These are phyloP conservation scores for Macrolepiota dolichaula DNA, from an alignment of 768 basidiomycete genomes.

Conservation along the genomic window DNA sequence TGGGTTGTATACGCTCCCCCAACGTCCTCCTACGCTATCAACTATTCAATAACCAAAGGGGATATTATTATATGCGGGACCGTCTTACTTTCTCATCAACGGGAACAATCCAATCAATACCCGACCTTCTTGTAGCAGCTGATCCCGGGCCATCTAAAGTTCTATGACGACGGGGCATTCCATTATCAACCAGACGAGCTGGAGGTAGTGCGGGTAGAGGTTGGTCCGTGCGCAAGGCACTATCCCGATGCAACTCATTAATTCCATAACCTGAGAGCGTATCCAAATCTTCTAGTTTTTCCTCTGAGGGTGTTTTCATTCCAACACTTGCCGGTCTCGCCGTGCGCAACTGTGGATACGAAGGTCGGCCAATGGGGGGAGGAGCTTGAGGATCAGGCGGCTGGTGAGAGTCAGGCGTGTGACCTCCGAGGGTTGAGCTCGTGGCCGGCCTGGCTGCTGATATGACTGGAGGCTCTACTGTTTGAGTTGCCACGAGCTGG, in stretches of 20 bases:
- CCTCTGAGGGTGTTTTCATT: background rate
- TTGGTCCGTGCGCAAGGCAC: constrained; percentile 6
- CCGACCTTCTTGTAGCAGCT: constrained; percentile 20
- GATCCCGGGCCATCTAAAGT: constrained; percentile 16
- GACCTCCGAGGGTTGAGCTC: background rate
- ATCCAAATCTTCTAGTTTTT: constrained; percentile 10
- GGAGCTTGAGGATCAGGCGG: background rate
- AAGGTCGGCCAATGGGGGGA: background rate
- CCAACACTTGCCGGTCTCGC: background rate
- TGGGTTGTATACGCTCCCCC: constrained; percentile 52
- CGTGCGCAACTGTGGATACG: background rate
- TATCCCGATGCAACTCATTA: constrained; percentile 8
- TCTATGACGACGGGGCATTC: constrained; percentile 9
- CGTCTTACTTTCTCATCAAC: constrained; percentile 25
- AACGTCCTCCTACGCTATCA: constrained; percentile 32
- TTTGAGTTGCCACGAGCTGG: background rate
- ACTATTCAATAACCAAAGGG: background rate
- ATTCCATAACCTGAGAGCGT: constrained; percentile 6
- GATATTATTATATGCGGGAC: background rate
- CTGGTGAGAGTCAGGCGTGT: background rate
- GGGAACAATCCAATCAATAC: constrained; percentile 38
- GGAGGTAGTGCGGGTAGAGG: constrained; percentile 11
- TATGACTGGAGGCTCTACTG: background rate
- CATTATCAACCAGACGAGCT: constrained; percentile 5
- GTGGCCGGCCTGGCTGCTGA: background rate